These are phyloP conservation scores for Colletotrichum euphorbiae DNA, from an alignment of 2,329 filamentous ascomycete genomes.

Conservation along the genomic window DNA sequence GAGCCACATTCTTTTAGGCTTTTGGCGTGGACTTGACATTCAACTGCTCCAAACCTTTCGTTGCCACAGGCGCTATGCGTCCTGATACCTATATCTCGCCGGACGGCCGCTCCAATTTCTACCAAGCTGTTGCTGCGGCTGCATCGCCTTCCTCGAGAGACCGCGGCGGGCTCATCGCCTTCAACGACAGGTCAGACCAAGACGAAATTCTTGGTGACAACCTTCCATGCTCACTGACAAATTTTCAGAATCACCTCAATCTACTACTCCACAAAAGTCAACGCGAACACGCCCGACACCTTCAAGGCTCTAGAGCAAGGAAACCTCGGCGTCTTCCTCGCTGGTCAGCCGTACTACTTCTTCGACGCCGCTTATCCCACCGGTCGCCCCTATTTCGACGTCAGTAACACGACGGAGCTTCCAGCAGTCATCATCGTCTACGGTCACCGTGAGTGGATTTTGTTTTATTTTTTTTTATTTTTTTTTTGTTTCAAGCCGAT, in stretches of 20 bases:
- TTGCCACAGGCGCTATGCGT: slow-evolving; percentile 66
- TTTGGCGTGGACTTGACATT: slow-evolving; percentile 65
- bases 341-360: slow-evolving; percentile 66
- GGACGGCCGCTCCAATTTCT: slow-evolving; percentile 65
- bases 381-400: slow-evolving; percentile 51
- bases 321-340: slow-evolving; percentile 62
- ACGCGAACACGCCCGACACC: slow-evolving; percentile 65
- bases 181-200: slow-evolving; percentile 55
- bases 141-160: slow-evolving; percentile 53
- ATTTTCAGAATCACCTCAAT: slow-evolving; percentile 55
- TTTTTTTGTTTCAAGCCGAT: too few relatives aligned
- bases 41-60: slow-evolving; percentile 64
- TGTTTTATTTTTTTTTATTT: too few relatives aligned
- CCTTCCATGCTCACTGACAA: too few relatives aligned
- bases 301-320: slow-evolving; percentile 63
- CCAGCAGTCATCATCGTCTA: slow-evolving; percentile 61
- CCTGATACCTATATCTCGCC: slow-evolving; percentile 64
- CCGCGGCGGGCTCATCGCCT: slow-evolving; percentile 61
- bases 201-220: neutral
- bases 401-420: slow-evolving; percentile 50
- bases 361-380: slow-evolving; percentile 58
- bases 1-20: slow-evolving; percentile 43
- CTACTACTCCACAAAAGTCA: slow-evolving; percentile 65
- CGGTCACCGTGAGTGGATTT: slow-evolving; percentile 54
- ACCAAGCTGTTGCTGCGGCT: slow-evolving; percentile 63